Conservation (phyloP, 306 rosid genomes). For the Vigna hirtella region DNA sequence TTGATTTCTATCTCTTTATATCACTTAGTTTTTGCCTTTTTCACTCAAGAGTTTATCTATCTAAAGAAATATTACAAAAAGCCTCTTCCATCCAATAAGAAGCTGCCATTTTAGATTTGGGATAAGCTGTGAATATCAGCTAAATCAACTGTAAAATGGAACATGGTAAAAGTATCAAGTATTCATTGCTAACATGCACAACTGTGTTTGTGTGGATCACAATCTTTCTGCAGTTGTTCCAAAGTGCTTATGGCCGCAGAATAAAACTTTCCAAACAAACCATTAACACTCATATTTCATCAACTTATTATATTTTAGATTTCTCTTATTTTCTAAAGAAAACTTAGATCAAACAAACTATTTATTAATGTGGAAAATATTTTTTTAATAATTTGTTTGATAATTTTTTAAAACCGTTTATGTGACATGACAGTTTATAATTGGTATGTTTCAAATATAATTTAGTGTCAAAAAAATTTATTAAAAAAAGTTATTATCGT, state of each 20-base stretch:
- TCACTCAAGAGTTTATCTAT: conserved; percentile 3
- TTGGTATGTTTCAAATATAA: no score
- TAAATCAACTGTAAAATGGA: conserved; percentile 10
- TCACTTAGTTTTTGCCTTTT: background rate
- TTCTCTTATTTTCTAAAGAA: no score
- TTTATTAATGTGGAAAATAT: no score
- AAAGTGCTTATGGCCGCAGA: background rate
- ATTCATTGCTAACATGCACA: background rate
- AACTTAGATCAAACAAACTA: no score
- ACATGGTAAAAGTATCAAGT: background rate
- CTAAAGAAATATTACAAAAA: conserved; percentile 12
- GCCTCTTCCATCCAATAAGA: conserved; percentile 29
- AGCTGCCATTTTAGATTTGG: conserved; percentile 26
- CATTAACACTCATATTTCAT: no score
- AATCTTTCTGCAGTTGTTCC: conserved; percentile 8
- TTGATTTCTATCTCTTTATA: background rate
- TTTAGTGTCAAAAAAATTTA: no score
- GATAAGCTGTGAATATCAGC: background rate
- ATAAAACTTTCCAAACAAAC: background rate
- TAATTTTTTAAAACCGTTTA: no score
- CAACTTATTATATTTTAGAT: no score
- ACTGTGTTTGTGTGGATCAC: background rate
- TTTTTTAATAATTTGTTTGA: no score
- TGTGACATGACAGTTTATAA: no score
- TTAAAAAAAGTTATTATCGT: no score